Base-by-base conservation (phyloP, 2,329 filamentous ascomycete species). In the Talaromyces atroroseus region DNA sequence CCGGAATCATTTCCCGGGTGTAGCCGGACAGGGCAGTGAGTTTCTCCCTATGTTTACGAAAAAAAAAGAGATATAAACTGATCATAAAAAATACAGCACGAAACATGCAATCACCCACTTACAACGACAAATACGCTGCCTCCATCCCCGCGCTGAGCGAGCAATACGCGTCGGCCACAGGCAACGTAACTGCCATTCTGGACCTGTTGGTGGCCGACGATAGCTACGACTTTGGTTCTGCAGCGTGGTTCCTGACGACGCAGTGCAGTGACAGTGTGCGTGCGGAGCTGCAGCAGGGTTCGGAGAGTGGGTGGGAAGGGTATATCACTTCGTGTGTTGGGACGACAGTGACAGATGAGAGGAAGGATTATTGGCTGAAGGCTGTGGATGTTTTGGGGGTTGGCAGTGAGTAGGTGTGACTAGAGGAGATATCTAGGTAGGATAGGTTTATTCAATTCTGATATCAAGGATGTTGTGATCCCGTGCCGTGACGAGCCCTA, bases 11-110 rank as follows among this genome's bases (percentile, higher is more conserved):
- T 80, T 70, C 74, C 78, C 85, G 0, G 89, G 88, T 0, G 70
- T 73, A 0, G 78, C 85, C 0, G 89, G 88, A 8, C 87, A 92
- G 69, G 88, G 88, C 23, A 91, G 68, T 70, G 58, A 50, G 65
- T 66, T 53, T 34, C 10, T 50, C 50, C 29, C n/a, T 46, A 34
- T 55, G 36, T 45, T 11, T 8, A 29, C 11, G 7, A 29, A 26
- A 29, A 8, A 29, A 8, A 29, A 2, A 29, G 26, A 26, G 7
- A 26, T 26, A 26, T 23, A 44, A n/a, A 38, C n/a, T n/a, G n/a
- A n/a, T n/a, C n/a, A 49, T 49, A n/a, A 23, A 10, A 16, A 46
- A n/a, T 10, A 40, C 29, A 72, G 73, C 88, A 0, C 74, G 82
- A 3, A 85, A 84, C 66, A 87, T 88, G 85, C 81, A 86, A 69